Base-by-base conservation (phyloP, 2,329 filamentous ascomycete genomes). In the Eurotiales sp. region DNA sequence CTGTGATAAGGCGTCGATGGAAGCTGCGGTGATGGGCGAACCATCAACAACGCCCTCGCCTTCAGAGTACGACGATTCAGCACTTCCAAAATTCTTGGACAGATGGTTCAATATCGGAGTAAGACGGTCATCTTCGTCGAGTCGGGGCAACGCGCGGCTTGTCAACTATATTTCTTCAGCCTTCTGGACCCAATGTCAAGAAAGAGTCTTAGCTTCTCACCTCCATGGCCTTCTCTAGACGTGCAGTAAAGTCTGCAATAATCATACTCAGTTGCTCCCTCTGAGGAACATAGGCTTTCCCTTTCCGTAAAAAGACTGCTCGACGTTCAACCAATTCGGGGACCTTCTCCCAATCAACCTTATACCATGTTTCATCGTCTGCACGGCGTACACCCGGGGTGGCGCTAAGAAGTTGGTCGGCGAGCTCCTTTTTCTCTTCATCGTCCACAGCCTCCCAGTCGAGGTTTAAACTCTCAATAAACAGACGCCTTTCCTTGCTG, bases 71-170 rank as follows among this genome's bases (percentile, higher is more conserved):
- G 84, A 82, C 7, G 90, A 84, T 64, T 96, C 92, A 1, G 93
- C 93, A 0, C 92, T 90, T 59, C 89, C 86, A 70, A 99, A 99
- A 67, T 92, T 96, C 69, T 95, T 92, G 54, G 90, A 93, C n/a
- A 99, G 81, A 64, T 99, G 85, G 39, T 82, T 78, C 25, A 89
- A 74, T 56, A 89, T 88, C 1, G 86, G 86, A 0, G 82, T 80
- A 14, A 99, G 81, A 41, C 93, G 87, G 68, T 97, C 92, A 68
- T 99, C 93, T 76, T 99, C 93, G 66, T 99, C 93, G 30, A 99
- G 82, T 10, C 91, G 85, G 0, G 93, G 93, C 3, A 97, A 78
- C 0, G 90, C 90, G 50, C 91, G 86, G n/a, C 90, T 86, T 7
- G 93, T 96, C 51, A 95, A 77, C 85, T 91, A 55, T 22, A 22